These are phyloP conservation scores for Geosmithia putterillii DNA, from an alignment of 2,329 filamentous ascomycete species.

Conservation along the genomic window DNA sequence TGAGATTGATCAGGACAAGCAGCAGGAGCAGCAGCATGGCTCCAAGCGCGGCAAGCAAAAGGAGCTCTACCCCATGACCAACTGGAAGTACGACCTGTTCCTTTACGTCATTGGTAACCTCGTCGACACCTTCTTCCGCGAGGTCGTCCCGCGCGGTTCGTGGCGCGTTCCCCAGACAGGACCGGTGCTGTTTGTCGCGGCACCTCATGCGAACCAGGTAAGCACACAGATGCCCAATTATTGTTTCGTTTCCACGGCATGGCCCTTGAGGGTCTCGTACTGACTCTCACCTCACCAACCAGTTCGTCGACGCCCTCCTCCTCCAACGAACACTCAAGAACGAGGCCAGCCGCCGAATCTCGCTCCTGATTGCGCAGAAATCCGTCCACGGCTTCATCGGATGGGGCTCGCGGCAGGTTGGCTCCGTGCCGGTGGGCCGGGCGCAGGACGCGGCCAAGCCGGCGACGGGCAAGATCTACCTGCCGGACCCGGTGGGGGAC, in stretches of 20 bases:
- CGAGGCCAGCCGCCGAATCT: conserved; percentile 79
- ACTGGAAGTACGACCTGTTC: conserved; percentile 66
- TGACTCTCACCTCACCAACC: conserved; percentile 5
- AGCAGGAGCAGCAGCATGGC: conserved; percentile 16
- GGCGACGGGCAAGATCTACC: conserved; percentile 68
- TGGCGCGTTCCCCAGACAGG: conserved; percentile 88
- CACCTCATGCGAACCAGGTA: conserved; percentile 92
- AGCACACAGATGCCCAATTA: too few species aligned
- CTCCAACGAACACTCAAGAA: conserved; percentile 81
- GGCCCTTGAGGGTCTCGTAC: neutral
- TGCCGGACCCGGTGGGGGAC: conserved; percentile 77
- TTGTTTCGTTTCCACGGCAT: neutral
- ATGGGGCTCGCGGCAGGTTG: conserved; percentile 70
- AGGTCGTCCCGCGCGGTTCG: conserved; percentile 86
- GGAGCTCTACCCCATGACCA: conserved; percentile 56
- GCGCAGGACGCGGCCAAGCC: conserved; percentile 82
- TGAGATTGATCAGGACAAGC: conserved; percentile 3
- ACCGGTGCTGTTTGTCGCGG: conserved; percentile 89
- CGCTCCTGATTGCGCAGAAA: conserved; percentile 89
- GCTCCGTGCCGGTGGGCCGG: conserved; percentile 84
- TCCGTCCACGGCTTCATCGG: conserved; percentile 93
- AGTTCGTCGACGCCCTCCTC: conserved; percentile 94
- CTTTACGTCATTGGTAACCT: conserved; percentile 70
- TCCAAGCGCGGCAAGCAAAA: too few species aligned
- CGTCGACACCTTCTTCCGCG: conserved; percentile 93